Base-by-base conservation (phyloP, 1,284 basidiomycete species). In the Microbotryomycetes sp. region DNA sequence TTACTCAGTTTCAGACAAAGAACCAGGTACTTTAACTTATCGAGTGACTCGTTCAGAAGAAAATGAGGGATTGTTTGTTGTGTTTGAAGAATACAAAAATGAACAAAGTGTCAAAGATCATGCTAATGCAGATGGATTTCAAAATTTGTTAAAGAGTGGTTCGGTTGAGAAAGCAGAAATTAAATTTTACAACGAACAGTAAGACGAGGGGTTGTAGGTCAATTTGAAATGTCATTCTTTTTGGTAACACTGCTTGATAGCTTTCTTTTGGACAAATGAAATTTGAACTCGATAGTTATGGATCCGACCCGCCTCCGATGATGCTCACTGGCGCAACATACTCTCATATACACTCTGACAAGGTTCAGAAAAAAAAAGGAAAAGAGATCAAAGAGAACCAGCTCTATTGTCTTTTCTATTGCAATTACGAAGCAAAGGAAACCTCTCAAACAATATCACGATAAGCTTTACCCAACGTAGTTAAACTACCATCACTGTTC, bases 401-500 rank as follows among this genome's bases (percentile, higher is more conserved):
- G 36, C 36, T 42, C 36, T 42, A 12, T 42, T 19, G 9, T 19
- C 36, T 42, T 42, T 19, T 9, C 36, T 9, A 9, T 42, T 19
- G 36, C 36, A 12, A 9, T 19, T 9, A 42, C 36, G 36, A 42
- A 42, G 36, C 19, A 42, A 12, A 12, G 36, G 12, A 42, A 19
- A 42, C 31, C 31, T 28, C 7, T 51, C 36, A 49, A 25, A 61
- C 53, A 3, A 54, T 47, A 22, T 56, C 23, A 30, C n/a, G 49
- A 48, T 66, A 66, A 3, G 49, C 25, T 12, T 32, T 15, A 1
- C 65, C 65, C 6, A 66, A 53, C 5, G 49, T 2, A 1, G 58
- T 63, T n/a, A 66, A 49, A 3, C 46, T 29, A 1, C 49, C 58
- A 22, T 60, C 49, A n/a, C 62, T 26, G 46, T 66, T 55, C 45